Evolutionary conservation across 352 stramenopile species (phyloP).

Genomic region (Phytophthora niederhauseri): DNA sequence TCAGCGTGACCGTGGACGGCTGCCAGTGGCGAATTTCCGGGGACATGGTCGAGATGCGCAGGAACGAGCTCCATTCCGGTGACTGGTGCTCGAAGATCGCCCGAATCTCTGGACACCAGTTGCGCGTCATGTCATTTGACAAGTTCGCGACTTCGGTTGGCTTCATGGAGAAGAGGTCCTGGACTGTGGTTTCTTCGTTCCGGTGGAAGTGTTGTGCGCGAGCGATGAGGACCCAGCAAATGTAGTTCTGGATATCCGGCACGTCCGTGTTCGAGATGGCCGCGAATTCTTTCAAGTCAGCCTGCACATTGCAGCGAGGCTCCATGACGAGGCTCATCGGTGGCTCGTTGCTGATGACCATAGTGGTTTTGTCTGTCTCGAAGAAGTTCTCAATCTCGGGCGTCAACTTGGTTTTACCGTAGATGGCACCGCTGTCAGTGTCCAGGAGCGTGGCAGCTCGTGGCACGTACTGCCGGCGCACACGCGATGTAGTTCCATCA

Average conservation of each 20-base stretch:
- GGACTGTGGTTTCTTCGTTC: conserved; percentile 34
- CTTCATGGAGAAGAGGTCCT: conserved; percentile 57
- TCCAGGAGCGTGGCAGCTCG: conserved; percentile 52
- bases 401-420: conserved; percentile 66
- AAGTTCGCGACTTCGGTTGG: conserved; percentile 51
- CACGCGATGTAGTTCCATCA: conserved; percentile 63
- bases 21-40: conserved; percentile 54
- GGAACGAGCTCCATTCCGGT: conserved; percentile 60
- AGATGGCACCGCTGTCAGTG: conserved; percentile 69
- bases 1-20: conserved; percentile 51
- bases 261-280: conserved; percentile 18
- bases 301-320: conserved; percentile 41
- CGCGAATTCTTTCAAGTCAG: conserved; percentile 40
- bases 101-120: conserved; percentile 55
- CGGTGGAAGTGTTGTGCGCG: conserved; percentile 50
- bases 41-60: conserved; percentile 66
- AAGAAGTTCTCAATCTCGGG: conserved; percentile 57
- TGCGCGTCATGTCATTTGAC: conserved; percentile 51
- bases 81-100: conserved; percentile 50
- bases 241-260: conserved; percentile 51
- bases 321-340: conserved; percentile 69
- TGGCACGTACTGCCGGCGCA: conserved; percentile 64
- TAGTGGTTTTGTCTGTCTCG: conserved; percentile 50
- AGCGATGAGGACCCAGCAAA: conserved; percentile 66
- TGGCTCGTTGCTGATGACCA: conserved; percentile 48